Conservation (phyloP, 257 asterid species). For the Gardenia jasminoides region DNA sequence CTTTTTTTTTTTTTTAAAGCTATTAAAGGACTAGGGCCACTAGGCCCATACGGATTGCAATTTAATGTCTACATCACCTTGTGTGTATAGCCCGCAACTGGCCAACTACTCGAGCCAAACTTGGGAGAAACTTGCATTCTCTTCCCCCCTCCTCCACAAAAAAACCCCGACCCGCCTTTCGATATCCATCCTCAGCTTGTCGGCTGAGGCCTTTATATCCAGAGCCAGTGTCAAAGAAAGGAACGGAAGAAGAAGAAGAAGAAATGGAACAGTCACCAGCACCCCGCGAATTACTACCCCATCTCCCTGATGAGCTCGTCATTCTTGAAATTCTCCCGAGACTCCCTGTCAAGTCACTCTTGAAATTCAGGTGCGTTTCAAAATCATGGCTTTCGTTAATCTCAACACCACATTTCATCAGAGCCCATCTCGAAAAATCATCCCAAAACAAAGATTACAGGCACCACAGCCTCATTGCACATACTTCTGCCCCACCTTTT, state of each 20-base stretch:
- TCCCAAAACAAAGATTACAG: neutral
- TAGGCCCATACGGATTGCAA: no score
- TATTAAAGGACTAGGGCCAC: no score
- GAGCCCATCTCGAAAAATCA: constrained; percentile 30
- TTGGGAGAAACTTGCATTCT: no score
- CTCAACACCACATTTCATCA: constrained; percentile 22
- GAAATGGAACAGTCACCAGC: neutral
- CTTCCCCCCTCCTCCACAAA: no score
- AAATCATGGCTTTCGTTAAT: constrained; percentile 2
- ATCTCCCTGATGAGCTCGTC: neutral
- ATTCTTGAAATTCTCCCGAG: neutral
- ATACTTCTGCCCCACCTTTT: neutral
- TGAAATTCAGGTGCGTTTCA: constrained; percentile 4
- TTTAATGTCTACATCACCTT: no score
- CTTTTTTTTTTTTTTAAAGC: no score
- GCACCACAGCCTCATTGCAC: constrained; percentile 15
- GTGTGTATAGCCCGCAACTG: no score
- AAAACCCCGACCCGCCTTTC: neutral
- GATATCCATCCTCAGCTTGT: no score
- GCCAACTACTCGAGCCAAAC: no score
- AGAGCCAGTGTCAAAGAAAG: neutral
- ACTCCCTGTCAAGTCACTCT: neutral
- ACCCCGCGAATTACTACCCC: neutral
- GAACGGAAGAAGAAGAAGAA: neutral
- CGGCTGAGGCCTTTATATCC: no score